Conservation (phyloP, 352 stramenopile genomes). For the Phytophthora macrochlamydospora region DNA sequence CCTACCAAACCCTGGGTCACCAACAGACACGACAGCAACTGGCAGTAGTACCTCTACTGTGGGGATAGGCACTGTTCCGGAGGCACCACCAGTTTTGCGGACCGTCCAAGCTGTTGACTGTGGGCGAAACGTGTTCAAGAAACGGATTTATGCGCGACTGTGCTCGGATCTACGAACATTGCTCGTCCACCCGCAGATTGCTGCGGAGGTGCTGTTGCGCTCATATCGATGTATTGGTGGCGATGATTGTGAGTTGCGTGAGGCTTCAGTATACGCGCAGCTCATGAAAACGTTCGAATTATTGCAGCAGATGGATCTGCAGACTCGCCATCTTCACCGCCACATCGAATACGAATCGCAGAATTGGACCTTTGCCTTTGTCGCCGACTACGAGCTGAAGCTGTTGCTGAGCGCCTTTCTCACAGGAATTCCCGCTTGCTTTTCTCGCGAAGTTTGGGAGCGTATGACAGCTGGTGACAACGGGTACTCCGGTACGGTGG, state of each 20-base stretch:
- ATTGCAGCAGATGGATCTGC: constrained; percentile 85
- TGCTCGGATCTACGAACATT: constrained; percentile 82
- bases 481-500: constrained; percentile 22
- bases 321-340: constrained; percentile 62
- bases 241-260: constrained; percentile 31
- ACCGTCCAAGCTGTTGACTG: constrained; percentile 68
- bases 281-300: constrained; percentile 65
- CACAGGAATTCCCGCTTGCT: constrained; percentile 59
- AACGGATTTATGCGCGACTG: constrained; percentile 77
- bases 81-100: constrained; percentile 34
- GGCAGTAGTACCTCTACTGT: constrained; percentile 31
- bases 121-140: constrained; percentile 74
- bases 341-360: constrained; percentile 88
- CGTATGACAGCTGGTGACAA: constrained; percentile 22
- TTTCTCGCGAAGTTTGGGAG: constrained; percentile 42
- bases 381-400: constrained; percentile 85
- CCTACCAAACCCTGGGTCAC: constrained; percentile 27
- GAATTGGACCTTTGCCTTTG: constrained; percentile 85
- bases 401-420: constrained; percentile 74
- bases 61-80: constrained; percentile 19
- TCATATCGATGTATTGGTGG: constrained; percentile 52
- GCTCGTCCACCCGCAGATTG: constrained; percentile 69
- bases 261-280: constrained; percentile 54
- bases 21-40: constrained; percentile 4
- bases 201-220: constrained; percentile 57